phyloP scores from a whole-genome alignment of 768 basidiomycete species.

The Coprinopsis sp. region DNA sequence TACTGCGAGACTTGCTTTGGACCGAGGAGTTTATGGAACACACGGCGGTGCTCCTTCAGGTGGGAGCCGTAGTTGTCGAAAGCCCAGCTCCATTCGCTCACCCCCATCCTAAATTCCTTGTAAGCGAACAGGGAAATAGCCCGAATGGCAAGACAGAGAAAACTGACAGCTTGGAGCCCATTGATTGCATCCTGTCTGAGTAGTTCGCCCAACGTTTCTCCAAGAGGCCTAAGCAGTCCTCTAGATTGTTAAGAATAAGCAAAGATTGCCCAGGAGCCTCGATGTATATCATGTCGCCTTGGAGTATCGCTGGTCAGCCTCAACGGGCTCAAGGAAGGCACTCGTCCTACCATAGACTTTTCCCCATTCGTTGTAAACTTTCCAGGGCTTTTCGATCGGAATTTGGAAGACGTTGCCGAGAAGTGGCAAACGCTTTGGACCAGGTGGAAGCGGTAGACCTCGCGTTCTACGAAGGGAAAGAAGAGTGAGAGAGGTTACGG shows the following conservation, averaged over 20 bases:
- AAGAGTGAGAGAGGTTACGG: no score
- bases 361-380: constrained; percentile 38
- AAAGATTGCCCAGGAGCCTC: background rate
- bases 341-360: constrained; percentile 32
- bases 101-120: background rate
- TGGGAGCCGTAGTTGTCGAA: constrained; percentile 27
- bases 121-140: background rate
- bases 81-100: constrained; percentile 41
- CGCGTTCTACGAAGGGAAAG: no score
- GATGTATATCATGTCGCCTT: background rate
- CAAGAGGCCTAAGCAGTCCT: background rate
- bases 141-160: background rate
- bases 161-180: no score
- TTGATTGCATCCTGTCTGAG: background rate
- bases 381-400: constrained; percentile 39
- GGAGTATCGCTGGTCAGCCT: background rate
- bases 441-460: constrained; percentile 28
- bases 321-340: background rate
- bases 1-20: constrained; percentile 29
- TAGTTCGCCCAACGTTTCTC: background rate
- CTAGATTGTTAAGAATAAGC: background rate
- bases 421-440: constrained; percentile 38
- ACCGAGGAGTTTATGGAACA: constrained; percentile 41
- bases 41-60: constrained; percentile 41
- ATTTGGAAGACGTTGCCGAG: constrained; percentile 42